Conservation (phyloP, 441 rosid species). For the Adansonia rubrostipa region DNA sequence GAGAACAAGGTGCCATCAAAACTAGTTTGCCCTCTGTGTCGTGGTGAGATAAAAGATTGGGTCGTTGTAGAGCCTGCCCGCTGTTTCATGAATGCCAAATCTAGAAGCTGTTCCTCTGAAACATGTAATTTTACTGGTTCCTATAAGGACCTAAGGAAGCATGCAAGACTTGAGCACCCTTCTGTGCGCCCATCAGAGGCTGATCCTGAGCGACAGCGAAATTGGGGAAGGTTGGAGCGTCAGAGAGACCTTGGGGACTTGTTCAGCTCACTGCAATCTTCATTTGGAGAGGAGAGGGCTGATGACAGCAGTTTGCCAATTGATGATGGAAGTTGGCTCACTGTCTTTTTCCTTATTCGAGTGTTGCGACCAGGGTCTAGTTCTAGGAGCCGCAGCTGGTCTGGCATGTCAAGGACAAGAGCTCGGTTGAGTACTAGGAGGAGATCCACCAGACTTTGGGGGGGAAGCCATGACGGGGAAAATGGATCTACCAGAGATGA, state of each 20-base stretch:
- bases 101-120: constrained; percentile 90
- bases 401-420: constrained; percentile 70
- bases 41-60: constrained; percentile 88
- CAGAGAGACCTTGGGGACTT: constrained; percentile 95
- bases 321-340: constrained; percentile 80
- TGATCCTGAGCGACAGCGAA: constrained; percentile 85
- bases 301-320: constrained; percentile 57
- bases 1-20: constrained; percentile 49
- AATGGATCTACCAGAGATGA: constrained; percentile 70
- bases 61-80: constrained; percentile 72
- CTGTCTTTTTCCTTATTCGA: constrained; percentile 79
- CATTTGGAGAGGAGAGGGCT: constrained; percentile 71
- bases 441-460: constrained; percentile 69
- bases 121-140: constrained; percentile 76
- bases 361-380: constrained; percentile 76
- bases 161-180: constrained; percentile 86
- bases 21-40: constrained; percentile 85
- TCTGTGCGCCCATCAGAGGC: constrained; percentile 85
- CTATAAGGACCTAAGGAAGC: constrained; percentile 84
- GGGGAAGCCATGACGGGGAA: constrained; percentile 74
- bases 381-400: constrained; percentile 73
- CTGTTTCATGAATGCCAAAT: constrained; percentile 76
- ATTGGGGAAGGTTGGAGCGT: constrained; percentile 91
- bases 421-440: constrained; percentile 62
- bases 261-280: constrained; percentile 42